Base-by-base conservation (phyloP, 805 yeast species). In the Candida oleophila region DNA sequence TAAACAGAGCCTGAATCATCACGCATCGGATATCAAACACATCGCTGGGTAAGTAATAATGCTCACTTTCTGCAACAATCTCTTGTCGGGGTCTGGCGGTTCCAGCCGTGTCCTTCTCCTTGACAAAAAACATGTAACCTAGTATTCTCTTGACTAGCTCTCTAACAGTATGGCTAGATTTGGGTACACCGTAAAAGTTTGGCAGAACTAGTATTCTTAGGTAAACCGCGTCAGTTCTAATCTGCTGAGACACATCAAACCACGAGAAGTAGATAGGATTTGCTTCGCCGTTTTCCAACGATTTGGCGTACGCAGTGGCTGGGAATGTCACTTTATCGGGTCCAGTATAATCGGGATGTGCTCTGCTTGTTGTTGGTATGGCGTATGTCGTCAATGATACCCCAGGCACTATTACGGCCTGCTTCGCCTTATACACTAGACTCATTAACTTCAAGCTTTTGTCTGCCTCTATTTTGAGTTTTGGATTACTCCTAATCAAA, bases 161-260 rank as follows among this genome's bases (percentile, higher is more conserved):
- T 44, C 57, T 55, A 9, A 66, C 62, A 16, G 64, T 53, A 1
- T 66, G 64, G 43, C 62, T 68, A 1, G 30, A 5, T 46, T 64
- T 48, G 21, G 76, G 68, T 32, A 79, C 37, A 46, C 73, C 55
- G 49, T 73, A 45, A 22, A 75, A 52, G 35, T 66, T 58, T 40
- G 55, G 58, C 53, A 62, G 55, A 2, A 76, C 62, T 32, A 70
- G 53, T 20, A 74, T 46, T 19, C 69, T 49, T 48, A 78, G 41
- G 47, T 66, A 55, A 35, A 69, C 59, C 25, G 70, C 64, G 54
- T 69, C 55, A 21, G 68, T 64, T 48, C 65, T 71, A 0, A 71
- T 56, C 46, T 78, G 81, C 45, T 81, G 82, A 5, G 77, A 63
- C 4, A 76, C 61, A 55, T 82, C 87, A 63, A 66, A 73, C 85